Evolutionary conservation across 2,329 filamentous ascomycete genomes (phyloP).

Genomic region (Xylaria sp.): DNA sequence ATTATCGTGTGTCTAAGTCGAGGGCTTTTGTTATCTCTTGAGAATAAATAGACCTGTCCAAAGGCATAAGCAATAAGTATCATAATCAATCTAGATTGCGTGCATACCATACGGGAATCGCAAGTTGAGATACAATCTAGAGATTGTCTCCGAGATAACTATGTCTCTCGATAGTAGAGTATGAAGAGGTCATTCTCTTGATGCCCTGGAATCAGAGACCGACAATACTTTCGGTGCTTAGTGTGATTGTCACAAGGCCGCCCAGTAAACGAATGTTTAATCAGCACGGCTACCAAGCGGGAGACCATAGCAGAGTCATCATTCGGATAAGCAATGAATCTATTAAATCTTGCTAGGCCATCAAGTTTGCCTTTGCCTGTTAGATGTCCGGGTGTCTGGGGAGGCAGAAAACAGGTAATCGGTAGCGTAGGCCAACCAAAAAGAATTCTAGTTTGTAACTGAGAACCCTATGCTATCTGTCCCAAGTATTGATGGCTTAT

Average conservation of each 20-base stretch:
- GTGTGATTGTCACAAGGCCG: background rate
- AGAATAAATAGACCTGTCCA: background rate
- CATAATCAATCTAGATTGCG: background rate
- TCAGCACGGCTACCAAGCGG: slow-evolving; percentile 1
- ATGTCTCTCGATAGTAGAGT: too few relatives aligned
- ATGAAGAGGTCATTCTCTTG: too few relatives aligned
- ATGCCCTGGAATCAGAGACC: background rate
- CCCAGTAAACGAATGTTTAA: background rate
- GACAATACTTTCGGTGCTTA: background rate
- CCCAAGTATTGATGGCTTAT: background rate
- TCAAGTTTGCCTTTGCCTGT: slow-evolving; percentile 2
- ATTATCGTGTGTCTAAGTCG: background rate
- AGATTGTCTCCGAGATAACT: slow-evolving; percentile 4
- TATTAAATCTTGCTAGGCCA: slow-evolving; percentile 15
- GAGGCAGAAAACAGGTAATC: background rate
- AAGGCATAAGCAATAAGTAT: background rate
- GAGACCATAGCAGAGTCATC: slow-evolving; percentile 1
- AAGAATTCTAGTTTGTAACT: background rate
- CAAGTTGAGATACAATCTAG: background rate
- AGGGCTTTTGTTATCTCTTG: background rate
- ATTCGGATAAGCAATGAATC: slow-evolving; percentile 24
- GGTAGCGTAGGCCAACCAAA: background rate
- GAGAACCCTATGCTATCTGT: background rate
- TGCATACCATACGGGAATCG: background rate
- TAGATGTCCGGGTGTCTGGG: background rate